phyloP scores from a whole-genome alignment of 306 rosid genomes.

The Lathyrus sativus region DNA sequence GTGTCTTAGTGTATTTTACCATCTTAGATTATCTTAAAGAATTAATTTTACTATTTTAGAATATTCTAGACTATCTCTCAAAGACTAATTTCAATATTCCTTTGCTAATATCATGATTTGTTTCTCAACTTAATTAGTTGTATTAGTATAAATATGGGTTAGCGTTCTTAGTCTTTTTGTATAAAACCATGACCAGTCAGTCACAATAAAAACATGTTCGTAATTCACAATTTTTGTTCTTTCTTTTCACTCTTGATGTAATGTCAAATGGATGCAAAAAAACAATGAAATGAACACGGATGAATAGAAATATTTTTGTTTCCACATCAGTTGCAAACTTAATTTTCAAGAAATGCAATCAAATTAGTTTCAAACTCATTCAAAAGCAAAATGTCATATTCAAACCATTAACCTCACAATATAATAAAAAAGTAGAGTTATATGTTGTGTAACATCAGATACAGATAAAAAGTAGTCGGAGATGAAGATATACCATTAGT shows the following conservation, averaged over 20 bases:
- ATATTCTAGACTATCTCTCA: too few relatives aligned
- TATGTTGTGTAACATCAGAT: not conserved
- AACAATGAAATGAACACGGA: not conserved
- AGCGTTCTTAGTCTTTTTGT: not conserved
- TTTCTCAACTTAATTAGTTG: not conserved
- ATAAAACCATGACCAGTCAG: not conserved
- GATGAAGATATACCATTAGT: conserved; percentile 64
- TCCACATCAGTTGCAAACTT: not conserved
- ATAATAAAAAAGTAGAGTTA: not conserved
- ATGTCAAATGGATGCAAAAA: conserved; percentile 13
- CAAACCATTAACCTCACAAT: conserved; percentile 6
- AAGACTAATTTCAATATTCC: too few relatives aligned
- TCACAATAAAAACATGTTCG: not conserved
- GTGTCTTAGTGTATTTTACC: not conserved
- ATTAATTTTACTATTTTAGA: too few relatives aligned
- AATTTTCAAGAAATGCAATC: conserved; percentile 29
- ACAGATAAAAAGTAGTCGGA: conserved; percentile 6
- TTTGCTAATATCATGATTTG: not conserved
- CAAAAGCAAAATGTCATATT: not conserved
- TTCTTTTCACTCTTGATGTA: not conserved
- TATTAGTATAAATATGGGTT: not conserved
- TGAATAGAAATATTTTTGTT: not conserved
- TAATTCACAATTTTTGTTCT: not conserved
- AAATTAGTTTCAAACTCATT: conserved; percentile 5
- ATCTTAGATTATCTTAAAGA: too few relatives aligned